These are phyloP conservation scores for Crithidia expoeki DNA, from an alignment of 208 protist genomes.

Conservation along the genomic window DNA sequence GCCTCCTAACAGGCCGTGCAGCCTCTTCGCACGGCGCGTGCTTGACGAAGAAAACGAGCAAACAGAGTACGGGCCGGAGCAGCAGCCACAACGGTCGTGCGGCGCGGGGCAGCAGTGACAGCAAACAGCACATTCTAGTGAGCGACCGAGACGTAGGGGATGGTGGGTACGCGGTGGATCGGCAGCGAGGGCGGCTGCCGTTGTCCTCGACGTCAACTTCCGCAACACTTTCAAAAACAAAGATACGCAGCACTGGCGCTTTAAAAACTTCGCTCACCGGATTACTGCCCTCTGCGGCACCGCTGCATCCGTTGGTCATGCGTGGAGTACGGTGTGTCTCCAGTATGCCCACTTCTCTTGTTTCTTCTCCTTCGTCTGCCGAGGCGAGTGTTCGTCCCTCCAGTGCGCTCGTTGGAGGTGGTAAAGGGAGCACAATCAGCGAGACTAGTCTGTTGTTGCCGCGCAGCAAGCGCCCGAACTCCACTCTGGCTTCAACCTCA, in stretches of 20 bases:
- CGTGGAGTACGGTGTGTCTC: neutral
- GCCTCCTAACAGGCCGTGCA: neutral
- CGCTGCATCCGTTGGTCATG: conserved; percentile 1
- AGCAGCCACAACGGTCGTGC: neutral
- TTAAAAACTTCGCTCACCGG: neutral
- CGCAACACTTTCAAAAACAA: neutral
- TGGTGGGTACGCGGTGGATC: no score
- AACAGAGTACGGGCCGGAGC: no score
- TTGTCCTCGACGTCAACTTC: neutral
- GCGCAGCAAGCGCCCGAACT: neutral
- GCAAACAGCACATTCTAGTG: neutral
- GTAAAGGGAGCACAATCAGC: neutral
- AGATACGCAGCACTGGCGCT: neutral
- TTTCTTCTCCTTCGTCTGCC: neutral
- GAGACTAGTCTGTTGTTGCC: neutral
- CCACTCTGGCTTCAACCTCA: neutral
- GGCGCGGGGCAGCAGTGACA: neutral
- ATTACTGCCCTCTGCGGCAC: neutral
- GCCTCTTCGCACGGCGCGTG: neutral
- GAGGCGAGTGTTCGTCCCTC: neutral
- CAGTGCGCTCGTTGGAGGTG: neutral
- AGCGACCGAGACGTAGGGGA: no score
- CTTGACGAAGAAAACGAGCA: neutral
- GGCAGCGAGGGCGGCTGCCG: neutral
- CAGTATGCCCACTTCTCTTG: neutral